phyloP scores from a whole-genome alignment of 805 yeast species.

The Candida anglica region DNA sequence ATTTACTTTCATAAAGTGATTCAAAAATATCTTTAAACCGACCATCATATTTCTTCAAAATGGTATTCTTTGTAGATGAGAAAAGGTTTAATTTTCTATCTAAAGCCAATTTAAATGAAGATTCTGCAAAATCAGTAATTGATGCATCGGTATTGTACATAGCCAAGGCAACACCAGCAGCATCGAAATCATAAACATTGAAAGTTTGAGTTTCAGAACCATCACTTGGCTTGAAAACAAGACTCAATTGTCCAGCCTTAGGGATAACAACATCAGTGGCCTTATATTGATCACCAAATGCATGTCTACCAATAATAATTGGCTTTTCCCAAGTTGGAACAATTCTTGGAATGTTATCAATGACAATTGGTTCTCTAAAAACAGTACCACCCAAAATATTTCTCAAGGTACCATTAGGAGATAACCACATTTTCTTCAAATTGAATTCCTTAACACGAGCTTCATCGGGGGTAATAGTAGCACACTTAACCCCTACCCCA shows the following conservation, averaged over 20 bases:
- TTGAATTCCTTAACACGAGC: conserved; percentile 88
- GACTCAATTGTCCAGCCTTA: conserved; percentile 72
- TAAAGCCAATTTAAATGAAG: conserved; percentile 86
- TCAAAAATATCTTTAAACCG: conserved; percentile 93
- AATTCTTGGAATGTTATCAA: conserved; percentile 81
- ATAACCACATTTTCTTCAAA: conserved; percentile 94
- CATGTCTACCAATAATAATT: conserved; percentile 95
- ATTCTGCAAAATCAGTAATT: conserved; percentile 85
- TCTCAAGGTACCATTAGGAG: conserved; percentile 96
- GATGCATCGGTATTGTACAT: conserved; percentile 97
- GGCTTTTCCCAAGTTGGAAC: conserved; percentile 94
- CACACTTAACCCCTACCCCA: conserved; percentile 95
- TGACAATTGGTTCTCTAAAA: conserved; percentile 93
- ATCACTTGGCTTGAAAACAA: conserved; percentile 69
- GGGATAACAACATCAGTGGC: conserved; percentile 84
- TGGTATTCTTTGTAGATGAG: conserved; percentile 91
- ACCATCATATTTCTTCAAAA: conserved; percentile 91
- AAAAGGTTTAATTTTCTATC: conserved; percentile 74
- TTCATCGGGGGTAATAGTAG: conserved; percentile 98
- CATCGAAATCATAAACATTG: conserved; percentile 65
- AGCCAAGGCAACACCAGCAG: conserved; percentile 79
- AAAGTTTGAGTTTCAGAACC: conserved; percentile 53
- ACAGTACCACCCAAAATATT: conserved; percentile 95
- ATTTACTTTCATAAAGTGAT: conserved; percentile 65
- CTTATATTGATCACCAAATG: conserved; percentile 94